Percentiles rank a stretch among this genome's conserved stretches.
Evolutionary conservation across 805 yeast genomes (phyloP).

Genomic region (Blastobotrys attinorum): DNA sequence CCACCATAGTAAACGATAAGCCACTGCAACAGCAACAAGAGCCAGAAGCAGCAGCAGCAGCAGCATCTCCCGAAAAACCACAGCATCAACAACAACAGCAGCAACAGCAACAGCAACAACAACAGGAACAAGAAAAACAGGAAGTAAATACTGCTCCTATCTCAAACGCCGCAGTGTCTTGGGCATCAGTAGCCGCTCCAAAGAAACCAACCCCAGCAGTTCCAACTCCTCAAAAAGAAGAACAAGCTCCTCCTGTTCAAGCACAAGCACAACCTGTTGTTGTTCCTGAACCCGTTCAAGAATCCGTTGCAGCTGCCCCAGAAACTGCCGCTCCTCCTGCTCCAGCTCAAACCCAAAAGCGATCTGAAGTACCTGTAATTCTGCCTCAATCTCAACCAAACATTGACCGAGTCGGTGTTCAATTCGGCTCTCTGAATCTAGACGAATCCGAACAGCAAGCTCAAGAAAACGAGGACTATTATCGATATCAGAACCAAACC

Average conservation of each 20-base stretch:
- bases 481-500: background rate
- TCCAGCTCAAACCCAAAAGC: slow-evolving; percentile 20
- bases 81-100: slow-evolving; percentile 5
- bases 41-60: slow-evolving; percentile 7
- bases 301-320: slow-evolving; percentile 12
- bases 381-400: slow-evolving; percentile 42
- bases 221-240: slow-evolving; percentile 18
- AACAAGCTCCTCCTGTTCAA: slow-evolving; percentile 11
- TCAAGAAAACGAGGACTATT: background rate
- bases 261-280: slow-evolving; percentile 7
- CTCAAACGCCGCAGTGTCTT: slow-evolving; percentile 35
- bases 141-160: slow-evolving; percentile 11
- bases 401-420: slow-evolving; percentile 46
- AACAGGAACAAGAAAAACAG: slow-evolving; percentile 15
- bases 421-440: slow-evolving; percentile 52
- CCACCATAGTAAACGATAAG: slow-evolving; percentile 9
- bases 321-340: slow-evolving; percentile 6
- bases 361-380: slow-evolving; percentile 40
- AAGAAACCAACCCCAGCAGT: slow-evolving; percentile 30
- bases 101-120: slow-evolving; percentile 18
- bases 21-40: slow-evolving; percentile 20
- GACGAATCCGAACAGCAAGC: slow-evolving; percentile 30
- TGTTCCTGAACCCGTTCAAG: slow-evolving; percentile 9
- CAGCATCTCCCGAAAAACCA: slow-evolving; percentile 7
- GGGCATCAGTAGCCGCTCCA: slow-evolving; percentile 68